A percentile compares a stretch with the other conserved stretches of the same genome.
phyloP scores from a whole-genome alignment of 352 stramenopile species.

The Globisporangium polare region DNA sequence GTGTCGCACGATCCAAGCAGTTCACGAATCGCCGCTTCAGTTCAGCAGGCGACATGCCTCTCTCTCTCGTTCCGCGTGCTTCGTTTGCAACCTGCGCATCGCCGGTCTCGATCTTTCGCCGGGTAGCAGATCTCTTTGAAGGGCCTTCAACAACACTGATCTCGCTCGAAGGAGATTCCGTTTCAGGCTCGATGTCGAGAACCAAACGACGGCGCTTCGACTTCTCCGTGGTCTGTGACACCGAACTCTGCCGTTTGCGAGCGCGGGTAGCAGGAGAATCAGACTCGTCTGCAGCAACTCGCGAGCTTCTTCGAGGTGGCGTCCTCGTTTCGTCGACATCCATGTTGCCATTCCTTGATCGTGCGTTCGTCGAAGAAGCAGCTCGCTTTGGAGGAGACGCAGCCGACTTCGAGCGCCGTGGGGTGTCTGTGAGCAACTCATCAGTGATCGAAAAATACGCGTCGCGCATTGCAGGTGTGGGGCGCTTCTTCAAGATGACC shows the following conservation, averaged over 20 bases:
- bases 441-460: constrained; percentile 59
- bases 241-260: constrained; percentile 6
- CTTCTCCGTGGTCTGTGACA: not conserved
- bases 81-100: not conserved
- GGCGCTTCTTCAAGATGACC: constrained; percentile 73
- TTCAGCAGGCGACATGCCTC: constrained; percentile 4
- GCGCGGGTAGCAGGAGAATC: not conserved
- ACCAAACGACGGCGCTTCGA: constrained; percentile 21
- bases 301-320: constrained; percentile 11
- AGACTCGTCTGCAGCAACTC: not conserved
- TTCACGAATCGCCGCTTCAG: constrained; percentile 15
- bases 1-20: constrained; percentile 11
- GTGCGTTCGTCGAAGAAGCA: not conserved
- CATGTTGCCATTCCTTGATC: not conserved
- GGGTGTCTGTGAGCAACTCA: constrained; percentile 46
- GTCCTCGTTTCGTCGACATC: constrained; percentile 15
- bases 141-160: not conserved
- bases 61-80: not conserved
- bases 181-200: constrained; percentile 8
- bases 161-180: constrained; percentile 14
- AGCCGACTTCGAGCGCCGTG: constrained; percentile 25
- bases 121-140: not conserved
- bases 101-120: not conserved
- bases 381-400: constrained; percentile 16
- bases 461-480: constrained; percentile 64